Evolutionary conservation across 108 stramenopile species (phyloP).

Genomic region (Pseudonitzschia delicatissima): DNA sequence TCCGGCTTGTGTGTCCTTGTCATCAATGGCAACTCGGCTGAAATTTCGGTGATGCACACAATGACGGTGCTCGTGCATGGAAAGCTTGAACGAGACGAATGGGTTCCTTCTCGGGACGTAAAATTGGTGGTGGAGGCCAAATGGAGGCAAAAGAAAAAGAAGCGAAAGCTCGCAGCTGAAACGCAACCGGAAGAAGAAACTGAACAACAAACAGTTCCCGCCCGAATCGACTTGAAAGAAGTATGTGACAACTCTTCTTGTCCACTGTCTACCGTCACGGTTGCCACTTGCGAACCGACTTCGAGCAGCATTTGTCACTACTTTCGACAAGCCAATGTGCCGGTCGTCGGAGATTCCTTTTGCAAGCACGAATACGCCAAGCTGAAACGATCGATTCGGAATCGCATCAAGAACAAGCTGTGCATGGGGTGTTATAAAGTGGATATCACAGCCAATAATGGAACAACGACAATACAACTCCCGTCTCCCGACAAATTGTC

Average conservation of each 20-base stretch:
- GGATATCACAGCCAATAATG: conserved; percentile 3
- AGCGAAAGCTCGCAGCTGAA: conserved; percentile 17
- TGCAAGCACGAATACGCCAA: conserved; percentile 39
- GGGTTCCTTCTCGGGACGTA: conserved; percentile 31
- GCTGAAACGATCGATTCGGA: conserved; percentile 54
- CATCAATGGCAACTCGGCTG: neutral
- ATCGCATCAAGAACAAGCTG: conserved; percentile 58
- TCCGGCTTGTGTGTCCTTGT: conserved; percentile 47
- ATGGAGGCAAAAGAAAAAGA: conserved; percentile 30
- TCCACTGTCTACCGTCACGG: conserved; percentile 14
- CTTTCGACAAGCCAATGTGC: conserved; percentile 50
- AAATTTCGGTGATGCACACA: conserved; percentile 18
- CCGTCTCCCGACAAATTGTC: conserved; percentile 22
- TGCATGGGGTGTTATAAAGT: conserved; percentile 55
- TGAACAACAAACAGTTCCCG: neutral
- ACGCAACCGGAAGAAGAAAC: neutral
- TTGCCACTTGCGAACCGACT: conserved; percentile 24
- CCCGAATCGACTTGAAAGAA: neutral
- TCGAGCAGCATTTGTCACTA: conserved; percentile 37
- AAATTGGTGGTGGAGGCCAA: conserved; percentile 36
- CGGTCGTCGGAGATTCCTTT: conserved; percentile 65
- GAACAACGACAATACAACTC: neutral
- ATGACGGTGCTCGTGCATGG: conserved; percentile 57
- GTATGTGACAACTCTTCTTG: neutral
- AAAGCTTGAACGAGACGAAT: conserved; percentile 24